Base-by-base conservation (phyloP, 306 rosid genomes). In the Castanea mollissima region DNA sequence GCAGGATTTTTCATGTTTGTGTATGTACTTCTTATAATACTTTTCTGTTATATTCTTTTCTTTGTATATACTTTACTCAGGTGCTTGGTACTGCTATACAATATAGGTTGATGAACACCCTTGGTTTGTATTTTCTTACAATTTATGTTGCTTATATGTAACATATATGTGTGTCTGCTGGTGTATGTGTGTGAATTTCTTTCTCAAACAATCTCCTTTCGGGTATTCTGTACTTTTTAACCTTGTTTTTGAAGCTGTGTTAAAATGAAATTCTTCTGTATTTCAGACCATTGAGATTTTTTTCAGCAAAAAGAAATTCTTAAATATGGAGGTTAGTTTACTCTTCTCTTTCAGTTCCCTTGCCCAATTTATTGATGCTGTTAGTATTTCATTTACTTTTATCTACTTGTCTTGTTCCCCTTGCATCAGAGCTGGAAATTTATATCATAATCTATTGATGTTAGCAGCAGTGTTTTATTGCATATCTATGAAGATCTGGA, bases 231-330 rank as follows among this genome's bases (percentile, higher is more conserved):
- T 67, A 13, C 72, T 32, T 67, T 34, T 0, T 35, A 67, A 9
- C 59, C 57, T 75, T 76, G 23, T 69, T 38, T 77, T 44, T 77
- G 55, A 83, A 63, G 80, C 69, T 78, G 71, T 44, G 57, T 75
- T 69, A 55, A 76, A 76, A 86, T 44, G 74, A 79, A 10, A 80
- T 64, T 65, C 63, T 84, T 79, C 74, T 78, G 70, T 78, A 46
- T 83, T 86, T 77, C 96, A 95, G 99, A 90, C 98, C 74, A 88
- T 95, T 27, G 99, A 95, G 92, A 91, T 87, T 85, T 91, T 95
- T 67, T 89, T 90, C 91, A 90, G 97, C 90, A 91, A 90, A 73
- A 91, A 80, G 90, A 87, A 90, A 84, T 89, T 92, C 86, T 81
- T 95, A 83, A 81, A 80, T 58, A 83, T 95, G 94, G 94, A 93